Conservation (phyloP, 2,329 filamentous ascomycete species). For the Alternaria infectoria region DNA sequence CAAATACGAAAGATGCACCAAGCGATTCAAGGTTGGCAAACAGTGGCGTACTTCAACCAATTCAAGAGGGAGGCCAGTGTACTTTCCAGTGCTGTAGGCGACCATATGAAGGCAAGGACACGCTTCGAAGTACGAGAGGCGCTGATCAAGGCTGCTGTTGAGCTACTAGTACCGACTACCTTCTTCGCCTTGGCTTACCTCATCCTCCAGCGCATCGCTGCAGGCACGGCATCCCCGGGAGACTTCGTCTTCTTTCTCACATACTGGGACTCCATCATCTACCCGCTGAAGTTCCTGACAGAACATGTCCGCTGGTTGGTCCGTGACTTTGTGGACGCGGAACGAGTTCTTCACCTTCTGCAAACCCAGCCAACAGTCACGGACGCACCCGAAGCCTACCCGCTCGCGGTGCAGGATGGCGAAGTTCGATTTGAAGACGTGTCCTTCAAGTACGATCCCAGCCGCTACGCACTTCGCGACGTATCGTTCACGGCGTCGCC, state of each 20-base stretch:
- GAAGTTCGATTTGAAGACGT: constrained; percentile 60
- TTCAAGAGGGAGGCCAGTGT: background rate
- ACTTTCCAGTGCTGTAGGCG: background rate
- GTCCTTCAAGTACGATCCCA: constrained; percentile 58
- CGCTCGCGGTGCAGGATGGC: constrained; percentile 53
- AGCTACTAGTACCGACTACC: constrained; percentile 8
- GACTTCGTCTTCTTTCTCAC: constrained; percentile 31
- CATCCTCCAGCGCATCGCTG: constrained; percentile 55
- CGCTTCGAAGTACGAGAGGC: background rate
- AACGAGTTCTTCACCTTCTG: constrained; percentile 62
- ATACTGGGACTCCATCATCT: constrained; percentile 40
- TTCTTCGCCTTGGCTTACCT: constrained; percentile 50
- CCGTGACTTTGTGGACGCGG: constrained; percentile 42
- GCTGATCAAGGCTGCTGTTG: constrained; percentile 5
- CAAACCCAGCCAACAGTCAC: constrained; percentile 60
- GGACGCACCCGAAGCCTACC: constrained; percentile 40
- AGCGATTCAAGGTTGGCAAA: constrained; percentile 54
- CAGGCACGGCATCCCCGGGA: constrained; percentile 58
- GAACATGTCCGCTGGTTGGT: constrained; percentile 41
- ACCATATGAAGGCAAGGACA: background rate
- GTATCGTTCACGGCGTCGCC: constrained; percentile 16
- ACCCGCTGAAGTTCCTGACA: constrained; percentile 36
- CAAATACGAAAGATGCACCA: constrained; percentile 16
- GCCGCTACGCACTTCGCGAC: constrained; percentile 36
- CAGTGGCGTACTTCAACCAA: constrained; percentile 58